Evolutionary conservation across 2,329 filamentous ascomycete species (phyloP).

Genomic region (Exophiala alcalophila): DNA sequence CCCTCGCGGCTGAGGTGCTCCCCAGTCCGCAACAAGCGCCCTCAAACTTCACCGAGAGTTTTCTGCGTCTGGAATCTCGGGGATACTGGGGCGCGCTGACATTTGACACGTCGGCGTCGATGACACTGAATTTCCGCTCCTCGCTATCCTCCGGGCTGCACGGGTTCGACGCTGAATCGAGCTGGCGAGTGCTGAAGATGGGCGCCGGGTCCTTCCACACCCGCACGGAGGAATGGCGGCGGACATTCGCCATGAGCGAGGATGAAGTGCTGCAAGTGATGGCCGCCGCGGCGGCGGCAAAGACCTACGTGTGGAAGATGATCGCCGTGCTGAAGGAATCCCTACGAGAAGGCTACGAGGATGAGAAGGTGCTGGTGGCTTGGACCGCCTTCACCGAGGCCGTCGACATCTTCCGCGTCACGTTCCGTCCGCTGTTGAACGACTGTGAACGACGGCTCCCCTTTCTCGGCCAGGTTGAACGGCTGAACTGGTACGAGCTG

Average conservation of each 20-base stretch:
- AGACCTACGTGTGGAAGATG: conserved; percentile 34
- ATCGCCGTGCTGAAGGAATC: conserved; percentile 36
- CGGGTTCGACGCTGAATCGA: conserved; percentile 31
- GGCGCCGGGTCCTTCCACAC: conserved; percentile 33
- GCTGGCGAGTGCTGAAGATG: conserved; percentile 33
- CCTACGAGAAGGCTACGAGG: conserved; percentile 35
- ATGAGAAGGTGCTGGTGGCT: conserved; percentile 31
- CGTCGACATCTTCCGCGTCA: conserved; percentile 33
- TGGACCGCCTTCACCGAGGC: conserved; percentile 32
- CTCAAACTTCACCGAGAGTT: conserved; percentile 34
- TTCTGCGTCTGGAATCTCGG: conserved; percentile 40
- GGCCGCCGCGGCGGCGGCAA: conserved; percentile 32
- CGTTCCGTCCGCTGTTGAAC: conserved; percentile 31
- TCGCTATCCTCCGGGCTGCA: conserved; percentile 41
- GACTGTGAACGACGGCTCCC: conserved; percentile 34
- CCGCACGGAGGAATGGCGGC: conserved; percentile 32
- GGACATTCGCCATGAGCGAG: conserved; percentile 31
- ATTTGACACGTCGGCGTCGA: conserved; percentile 43
- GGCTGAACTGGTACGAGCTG: conserved; percentile 36
- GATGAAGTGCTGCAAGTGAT: conserved; percentile 34
- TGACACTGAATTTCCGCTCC: conserved; percentile 43
- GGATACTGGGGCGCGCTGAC: conserved; percentile 45
- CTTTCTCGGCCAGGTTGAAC: conserved; percentile 34
- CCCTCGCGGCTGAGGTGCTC: conserved; percentile 27
- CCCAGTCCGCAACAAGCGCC: conserved; percentile 31